A percentile compares a stretch with the other conserved stretches of the same genome.
Conservation (phyloP, 176 grass and related monocot genomes). For the Rhipidocladum racemiflorum region DNA sequence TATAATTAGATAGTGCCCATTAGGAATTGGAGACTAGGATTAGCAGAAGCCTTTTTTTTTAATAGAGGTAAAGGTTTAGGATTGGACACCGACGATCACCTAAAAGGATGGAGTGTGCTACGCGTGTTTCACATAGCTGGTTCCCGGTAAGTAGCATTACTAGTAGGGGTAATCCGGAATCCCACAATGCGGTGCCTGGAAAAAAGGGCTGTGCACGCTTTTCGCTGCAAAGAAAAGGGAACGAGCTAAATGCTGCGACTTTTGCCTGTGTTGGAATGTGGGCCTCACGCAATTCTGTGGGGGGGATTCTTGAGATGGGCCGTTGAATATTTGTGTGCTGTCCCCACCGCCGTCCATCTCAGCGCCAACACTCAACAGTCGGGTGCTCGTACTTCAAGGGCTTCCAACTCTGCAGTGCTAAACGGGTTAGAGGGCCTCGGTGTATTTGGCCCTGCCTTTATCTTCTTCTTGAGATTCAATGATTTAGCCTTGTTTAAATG, state of each 20-base stretch:
- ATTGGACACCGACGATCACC: not conserved
- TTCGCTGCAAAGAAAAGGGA: not conserved
- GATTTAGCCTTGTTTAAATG: too few relatives aligned
- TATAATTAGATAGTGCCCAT: conserved; percentile 17
- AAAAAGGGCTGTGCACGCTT: conserved; percentile 26
- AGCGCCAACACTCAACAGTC: not conserved
- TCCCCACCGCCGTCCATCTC: not conserved
- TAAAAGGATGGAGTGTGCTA: not conserved
- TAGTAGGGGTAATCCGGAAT: not conserved
- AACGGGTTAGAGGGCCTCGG: too few relatives aligned
- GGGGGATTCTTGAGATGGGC: conserved; percentile 12
- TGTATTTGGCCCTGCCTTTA: too few relatives aligned
- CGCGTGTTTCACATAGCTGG: not conserved
- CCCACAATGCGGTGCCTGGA: conserved; percentile 8
- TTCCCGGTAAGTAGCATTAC: not conserved
- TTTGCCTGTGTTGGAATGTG: conserved; percentile 3
- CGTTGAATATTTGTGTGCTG: conserved; percentile 5
- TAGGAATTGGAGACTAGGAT: not conserved
- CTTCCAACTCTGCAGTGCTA: too few relatives aligned
- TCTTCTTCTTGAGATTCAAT: too few relatives aligned
- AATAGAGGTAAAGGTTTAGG: not conserved
- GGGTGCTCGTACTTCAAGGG: too few relatives aligned
- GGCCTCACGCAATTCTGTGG: conserved; percentile 1
- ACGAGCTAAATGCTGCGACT: not conserved
- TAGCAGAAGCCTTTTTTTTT: not conserved